Base-by-base conservation (phyloP, 306 rosid genomes). In the Morella rubra region DNA sequence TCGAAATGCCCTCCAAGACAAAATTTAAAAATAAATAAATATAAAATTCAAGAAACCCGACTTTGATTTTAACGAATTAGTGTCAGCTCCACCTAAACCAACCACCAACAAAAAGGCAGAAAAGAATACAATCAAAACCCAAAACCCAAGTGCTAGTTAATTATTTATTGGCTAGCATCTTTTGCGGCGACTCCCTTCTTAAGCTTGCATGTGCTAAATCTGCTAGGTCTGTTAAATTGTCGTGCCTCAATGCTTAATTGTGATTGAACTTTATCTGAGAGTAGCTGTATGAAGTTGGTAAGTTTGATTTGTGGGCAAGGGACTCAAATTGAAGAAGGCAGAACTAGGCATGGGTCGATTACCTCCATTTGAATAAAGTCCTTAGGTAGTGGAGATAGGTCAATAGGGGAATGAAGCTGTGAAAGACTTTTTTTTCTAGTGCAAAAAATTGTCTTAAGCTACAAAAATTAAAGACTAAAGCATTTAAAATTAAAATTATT, bases 71-170 rank as follows among this genome's bases (percentile, higher is more conserved):
- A n/a, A n/a, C n/a, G 64, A 87, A 58, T 86, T 87, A 13, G 74
- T 69, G 11, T 75, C 85, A 52, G 84, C 72, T 45, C 83, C 93
- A 71, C 88, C 96, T 90, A 73, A 80, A n/a, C n/a, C n/a, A n/a
- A n/a, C n/a, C n/a, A 42, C 72, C 72, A 45, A 10, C 22, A 56
- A 79, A 10, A 60, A 85, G 75, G 20, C 81, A 44, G 71, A 42
- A 80, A 69, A 59, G 15, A 54, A 71, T 32, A 69, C 42, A 73
- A 78, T 61, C 37, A 32, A 80, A 83, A 73, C 75, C 64, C 77
- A 66, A 74, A 78, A 72, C 71, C 62, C 72, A n/a, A 85, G 84
- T 42, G 83, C 77, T 32, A 32, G 14, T 0, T 32, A 61, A 32
- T 40, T 7, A 46, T 64, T 64, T 64, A 16, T 41, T 40, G 20